These are phyloP conservation scores for Hanseniaspora opuntiae DNA, from an alignment of 805 yeast species.

Conservation along the genomic window DNA sequence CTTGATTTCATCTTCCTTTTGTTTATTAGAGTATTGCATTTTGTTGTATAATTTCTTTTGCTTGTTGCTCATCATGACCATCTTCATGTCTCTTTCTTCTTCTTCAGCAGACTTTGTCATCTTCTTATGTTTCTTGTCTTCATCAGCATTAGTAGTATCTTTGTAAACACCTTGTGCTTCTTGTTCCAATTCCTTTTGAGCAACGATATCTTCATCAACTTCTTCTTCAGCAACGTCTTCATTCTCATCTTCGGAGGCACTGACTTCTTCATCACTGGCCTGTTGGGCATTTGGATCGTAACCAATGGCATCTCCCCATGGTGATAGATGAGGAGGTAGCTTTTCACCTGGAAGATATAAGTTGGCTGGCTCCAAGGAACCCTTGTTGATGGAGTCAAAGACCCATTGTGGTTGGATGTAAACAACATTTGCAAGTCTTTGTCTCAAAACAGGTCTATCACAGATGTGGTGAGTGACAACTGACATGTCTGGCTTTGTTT, in stretches of 20 bases:
- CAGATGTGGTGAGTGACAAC: constrained; percentile 83
- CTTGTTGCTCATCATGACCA: constrained; percentile 95
- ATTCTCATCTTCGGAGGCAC: constrained; percentile 16
- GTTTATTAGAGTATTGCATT: constrained; percentile 82
- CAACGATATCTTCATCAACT: constrained; percentile 44
- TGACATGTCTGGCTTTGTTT: constrained; percentile 42
- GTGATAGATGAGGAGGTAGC: constrained; percentile 91
- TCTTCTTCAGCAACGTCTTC: constrained; percentile 36
- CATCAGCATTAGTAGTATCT: constrained; percentile 16
- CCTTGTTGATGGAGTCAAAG: constrained; percentile 77
- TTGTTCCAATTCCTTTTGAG: constrained; percentile 73
- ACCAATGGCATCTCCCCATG: constrained; percentile 94
- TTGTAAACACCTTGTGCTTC: constrained; percentile 75
- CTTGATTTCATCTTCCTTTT: constrained; percentile 66
- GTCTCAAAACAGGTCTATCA: constrained; percentile 72
- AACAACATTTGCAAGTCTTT: constrained; percentile 79
- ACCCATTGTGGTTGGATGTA: constrained; percentile 98
- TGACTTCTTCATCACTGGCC: constrained; percentile 31
- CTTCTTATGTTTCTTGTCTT: constrained; percentile 29
- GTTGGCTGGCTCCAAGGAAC: constrained; percentile 58
- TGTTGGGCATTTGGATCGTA: constrained; percentile 64
- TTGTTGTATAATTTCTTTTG: constrained; percentile 86
- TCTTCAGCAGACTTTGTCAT: constrained; percentile 36
- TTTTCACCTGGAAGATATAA: constrained; percentile 87
- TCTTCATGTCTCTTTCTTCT: constrained; percentile 79